Conservation (phyloP, 139 green algal genomes). For the Picochlorum sp. region DNA sequence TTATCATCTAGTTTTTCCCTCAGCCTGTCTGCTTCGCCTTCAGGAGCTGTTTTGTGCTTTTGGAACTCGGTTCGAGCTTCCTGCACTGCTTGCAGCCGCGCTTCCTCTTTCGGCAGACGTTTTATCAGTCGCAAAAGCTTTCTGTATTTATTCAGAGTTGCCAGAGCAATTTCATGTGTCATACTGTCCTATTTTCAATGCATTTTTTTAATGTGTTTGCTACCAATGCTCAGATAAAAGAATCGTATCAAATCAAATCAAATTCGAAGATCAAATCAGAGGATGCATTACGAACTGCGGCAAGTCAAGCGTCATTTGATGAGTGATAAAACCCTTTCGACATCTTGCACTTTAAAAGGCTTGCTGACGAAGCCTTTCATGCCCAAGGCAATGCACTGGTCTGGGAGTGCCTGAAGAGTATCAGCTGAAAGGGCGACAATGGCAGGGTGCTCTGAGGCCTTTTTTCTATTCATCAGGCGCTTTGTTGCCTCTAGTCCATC, state of each 20-base stretch:
- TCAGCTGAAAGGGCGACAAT: conserved; percentile 64
- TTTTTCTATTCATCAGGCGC: conserved; percentile 36
- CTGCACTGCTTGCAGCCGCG: neutral
- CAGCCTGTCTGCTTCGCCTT: neutral
- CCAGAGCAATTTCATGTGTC: neutral
- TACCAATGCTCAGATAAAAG: neutral
- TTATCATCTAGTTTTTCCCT: conserved; percentile 38
- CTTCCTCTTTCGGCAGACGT: conserved; percentile 22
- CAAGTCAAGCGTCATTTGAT: neutral
- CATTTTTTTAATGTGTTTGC: too few species aligned
- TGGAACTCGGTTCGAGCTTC: neutral
- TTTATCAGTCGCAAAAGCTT: conserved; percentile 39
- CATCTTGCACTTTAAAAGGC: conserved; percentile 61
- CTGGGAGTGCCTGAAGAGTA: conserved; percentile 41
- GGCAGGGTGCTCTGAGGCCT: conserved; percentile 30
- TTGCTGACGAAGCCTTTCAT: conserved; percentile 66
- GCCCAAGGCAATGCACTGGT: conserved; percentile 44
- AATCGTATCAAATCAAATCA: neutral
- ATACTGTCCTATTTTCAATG: neutral
- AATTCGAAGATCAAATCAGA: too few species aligned
- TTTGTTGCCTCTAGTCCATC: conserved; percentile 62
- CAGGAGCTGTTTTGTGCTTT: neutral
- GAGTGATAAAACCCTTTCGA: conserved; percentile 46
- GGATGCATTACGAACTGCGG: too few species aligned
- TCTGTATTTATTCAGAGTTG: conserved; percentile 21